A percentile compares a stretch with the other conserved stretches of the same genome.
Conservation (phyloP, 2,329 filamentous ascomycete genomes). For the Nothophoma quercina region DNA sequence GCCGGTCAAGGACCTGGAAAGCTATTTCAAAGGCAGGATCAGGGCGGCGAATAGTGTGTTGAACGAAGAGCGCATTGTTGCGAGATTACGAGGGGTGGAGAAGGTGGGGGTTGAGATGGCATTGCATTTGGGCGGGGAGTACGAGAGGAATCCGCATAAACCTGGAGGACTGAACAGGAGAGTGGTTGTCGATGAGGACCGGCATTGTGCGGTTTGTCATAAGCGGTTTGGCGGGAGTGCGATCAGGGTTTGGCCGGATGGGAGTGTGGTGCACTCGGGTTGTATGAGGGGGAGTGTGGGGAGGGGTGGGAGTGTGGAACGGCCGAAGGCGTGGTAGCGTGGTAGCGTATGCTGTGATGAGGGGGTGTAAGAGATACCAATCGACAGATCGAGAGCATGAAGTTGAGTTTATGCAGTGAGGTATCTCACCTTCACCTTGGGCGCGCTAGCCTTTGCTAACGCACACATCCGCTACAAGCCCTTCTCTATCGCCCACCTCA, state of each 20-base stretch:
- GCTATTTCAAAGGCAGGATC: slow-evolving; percentile 92
- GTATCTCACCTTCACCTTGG: no score
- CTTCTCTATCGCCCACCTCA: no score
- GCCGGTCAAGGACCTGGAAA: slow-evolving; percentile 79
- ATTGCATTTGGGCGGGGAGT: slow-evolving; percentile 75
- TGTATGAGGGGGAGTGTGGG: slow-evolving; percentile 51
- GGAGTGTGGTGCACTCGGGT: slow-evolving; percentile 59
- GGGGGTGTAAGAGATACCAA: no score
- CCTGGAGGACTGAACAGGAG: slow-evolving; percentile 66
- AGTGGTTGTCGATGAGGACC: slow-evolving; percentile 85
- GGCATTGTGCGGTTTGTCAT: slow-evolving; percentile 90
- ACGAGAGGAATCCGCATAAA: slow-evolving; percentile 59
- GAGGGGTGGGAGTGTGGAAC: slow-evolving; percentile 16
- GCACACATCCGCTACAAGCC: no score
- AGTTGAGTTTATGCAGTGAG: no score
- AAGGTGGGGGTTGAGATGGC: slow-evolving; percentile 78
- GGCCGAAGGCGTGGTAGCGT: slow-evolving; percentile 16
- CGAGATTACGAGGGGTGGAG: slow-evolving; percentile 78
- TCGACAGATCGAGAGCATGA: no score
- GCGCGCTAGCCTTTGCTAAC: no score
- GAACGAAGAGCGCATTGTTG: slow-evolving; percentile 80
- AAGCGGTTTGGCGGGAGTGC: slow-evolving; percentile 92
- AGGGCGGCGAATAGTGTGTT: slow-evolving; percentile 82
- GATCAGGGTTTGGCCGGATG: slow-evolving; percentile 84
- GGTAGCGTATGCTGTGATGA: no score